phyloP scores from a whole-genome alignment of 2,329 filamentous ascomycete species.

The Trichoderma sp. region DNA sequence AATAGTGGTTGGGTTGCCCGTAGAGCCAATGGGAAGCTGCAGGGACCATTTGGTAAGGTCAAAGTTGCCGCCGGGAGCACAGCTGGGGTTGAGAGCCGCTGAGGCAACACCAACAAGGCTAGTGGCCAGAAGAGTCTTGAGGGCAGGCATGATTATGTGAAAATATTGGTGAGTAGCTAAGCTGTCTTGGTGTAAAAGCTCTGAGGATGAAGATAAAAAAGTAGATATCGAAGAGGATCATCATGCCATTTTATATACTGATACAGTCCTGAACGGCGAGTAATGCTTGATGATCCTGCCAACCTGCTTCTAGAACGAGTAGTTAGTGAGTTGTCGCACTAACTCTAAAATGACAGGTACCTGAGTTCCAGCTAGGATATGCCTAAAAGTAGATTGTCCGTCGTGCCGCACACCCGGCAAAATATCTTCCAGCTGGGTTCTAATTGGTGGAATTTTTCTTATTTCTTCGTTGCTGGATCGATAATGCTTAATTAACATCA shows the following conservation, averaged over 20 bases:
- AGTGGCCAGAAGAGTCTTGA: slow-evolving; percentile 21
- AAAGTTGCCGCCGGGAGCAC: slow-evolving; percentile 38
- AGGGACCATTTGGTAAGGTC: slow-evolving; percentile 43
- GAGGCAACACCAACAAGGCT: slow-evolving; percentile 17
- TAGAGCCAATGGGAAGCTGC: slow-evolving; percentile 44
- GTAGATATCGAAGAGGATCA: not conserved
- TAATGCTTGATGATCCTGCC: slow-evolving; percentile 7
- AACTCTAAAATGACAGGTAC: slow-evolving; percentile 22
- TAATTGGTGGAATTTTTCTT: slow-evolving; percentile 11
- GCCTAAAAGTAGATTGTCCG: slow-evolving; percentile 6
- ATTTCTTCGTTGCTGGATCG: not conserved
- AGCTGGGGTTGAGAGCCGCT: slow-evolving; percentile 26
- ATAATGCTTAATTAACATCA: slow-evolving; percentile 14
- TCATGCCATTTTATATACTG: slow-evolving; percentile 7
- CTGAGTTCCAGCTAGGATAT: not conserved
- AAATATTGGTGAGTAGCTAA: not conserved
- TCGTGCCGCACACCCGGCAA: slow-evolving; percentile 19
- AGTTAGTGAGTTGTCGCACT: slow-evolving; percentile 7
- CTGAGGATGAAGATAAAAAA: not conserved
- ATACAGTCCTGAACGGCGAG: not conserved
- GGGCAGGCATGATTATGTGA: slow-evolving; percentile 3
- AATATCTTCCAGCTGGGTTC: not conserved
- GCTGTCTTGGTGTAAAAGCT: not conserved
- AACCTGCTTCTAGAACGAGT: slow-evolving; percentile 4
- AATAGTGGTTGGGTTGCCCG: slow-evolving; percentile 35